phyloP scores from a whole-genome alignment of 2,329 filamentous ascomycete genomes.

The Podosphaera fusca region DNA sequence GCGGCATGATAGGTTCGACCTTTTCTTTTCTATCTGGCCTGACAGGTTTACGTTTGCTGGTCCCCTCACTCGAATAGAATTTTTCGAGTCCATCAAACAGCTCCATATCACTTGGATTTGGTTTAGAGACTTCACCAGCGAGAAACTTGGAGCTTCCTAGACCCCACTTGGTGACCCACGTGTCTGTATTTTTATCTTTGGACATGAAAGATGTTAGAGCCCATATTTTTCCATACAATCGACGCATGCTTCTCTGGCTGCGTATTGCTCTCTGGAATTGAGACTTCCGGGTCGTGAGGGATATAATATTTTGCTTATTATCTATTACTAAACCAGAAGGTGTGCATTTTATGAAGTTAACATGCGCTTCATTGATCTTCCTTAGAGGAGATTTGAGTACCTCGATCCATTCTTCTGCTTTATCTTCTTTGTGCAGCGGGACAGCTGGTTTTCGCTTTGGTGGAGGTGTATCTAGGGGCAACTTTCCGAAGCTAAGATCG shows the following conservation, averaged over 20 bases:
- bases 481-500: constrained; percentile 20
- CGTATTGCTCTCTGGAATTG: background rate
- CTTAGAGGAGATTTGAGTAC: constrained; percentile 3
- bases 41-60: background rate
- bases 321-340: background rate
- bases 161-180: constrained; percentile 25
- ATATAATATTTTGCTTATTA: background rate
- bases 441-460: constrained; percentile 7
- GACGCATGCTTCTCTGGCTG: constrained; percentile 20
- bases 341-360: background rate
- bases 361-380: background rate
- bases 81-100: constrained; percentile 26
- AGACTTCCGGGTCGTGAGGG: constrained; percentile 8
- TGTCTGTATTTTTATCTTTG: constrained; percentile 12
- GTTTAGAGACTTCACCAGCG: constrained; percentile 13
- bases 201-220: constrained; percentile 21
- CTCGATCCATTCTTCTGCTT: background rate
- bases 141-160: constrained; percentile 10
- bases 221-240: constrained; percentile 26
- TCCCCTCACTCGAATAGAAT: background rate
- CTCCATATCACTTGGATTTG: constrained; percentile 16
- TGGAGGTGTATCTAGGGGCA: constrained; percentile 4
- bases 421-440: background rate
- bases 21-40: background rate
- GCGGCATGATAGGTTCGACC: background rate